Evolutionary conservation across 2,329 filamentous ascomycete species (phyloP).

Genomic region (Lachnellula hyalina): DNA sequence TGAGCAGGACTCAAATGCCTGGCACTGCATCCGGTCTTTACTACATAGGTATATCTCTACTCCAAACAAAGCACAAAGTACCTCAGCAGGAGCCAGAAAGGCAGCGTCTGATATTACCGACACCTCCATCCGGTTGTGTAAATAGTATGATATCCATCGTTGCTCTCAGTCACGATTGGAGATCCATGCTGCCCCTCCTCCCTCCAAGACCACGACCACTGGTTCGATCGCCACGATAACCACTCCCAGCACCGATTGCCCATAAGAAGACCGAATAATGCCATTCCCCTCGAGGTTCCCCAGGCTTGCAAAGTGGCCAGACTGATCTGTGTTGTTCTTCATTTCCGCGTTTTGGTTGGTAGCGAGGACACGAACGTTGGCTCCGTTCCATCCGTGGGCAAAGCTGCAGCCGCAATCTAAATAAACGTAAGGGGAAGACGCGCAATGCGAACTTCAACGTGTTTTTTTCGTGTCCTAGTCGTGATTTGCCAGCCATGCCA

Average conservation of each 20-base stretch:
- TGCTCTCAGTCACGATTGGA: background rate
- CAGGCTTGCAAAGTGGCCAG: background rate
- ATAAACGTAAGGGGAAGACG: background rate
- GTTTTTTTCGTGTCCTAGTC: background rate
- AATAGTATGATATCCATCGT: too few relatives aligned
- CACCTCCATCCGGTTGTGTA: too few relatives aligned
- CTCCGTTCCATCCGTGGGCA: background rate
- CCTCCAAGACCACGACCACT: background rate
- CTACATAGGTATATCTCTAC: background rate
- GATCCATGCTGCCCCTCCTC: background rate
- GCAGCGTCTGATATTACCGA: background rate
- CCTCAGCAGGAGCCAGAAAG: background rate
- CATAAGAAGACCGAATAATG: background rate
- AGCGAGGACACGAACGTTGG: background rate
- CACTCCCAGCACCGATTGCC: background rate
- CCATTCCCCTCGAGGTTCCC: background rate
- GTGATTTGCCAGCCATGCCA: background rate
- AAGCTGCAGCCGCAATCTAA: background rate
- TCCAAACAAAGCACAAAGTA: background rate
- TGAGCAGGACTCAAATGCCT: background rate
- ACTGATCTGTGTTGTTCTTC: background rate
- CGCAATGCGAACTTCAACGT: background rate
- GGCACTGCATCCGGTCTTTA: background rate
- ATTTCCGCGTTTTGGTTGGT: slow-evolving; percentile 6
- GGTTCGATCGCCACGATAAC: background rate